Percentiles rank a stretch among this genome's conserved stretches.
These are phyloP conservation scores for Cercophora scortea DNA, from an alignment of 495 filamentous ascomycete species.

Conservation along the genomic window DNA sequence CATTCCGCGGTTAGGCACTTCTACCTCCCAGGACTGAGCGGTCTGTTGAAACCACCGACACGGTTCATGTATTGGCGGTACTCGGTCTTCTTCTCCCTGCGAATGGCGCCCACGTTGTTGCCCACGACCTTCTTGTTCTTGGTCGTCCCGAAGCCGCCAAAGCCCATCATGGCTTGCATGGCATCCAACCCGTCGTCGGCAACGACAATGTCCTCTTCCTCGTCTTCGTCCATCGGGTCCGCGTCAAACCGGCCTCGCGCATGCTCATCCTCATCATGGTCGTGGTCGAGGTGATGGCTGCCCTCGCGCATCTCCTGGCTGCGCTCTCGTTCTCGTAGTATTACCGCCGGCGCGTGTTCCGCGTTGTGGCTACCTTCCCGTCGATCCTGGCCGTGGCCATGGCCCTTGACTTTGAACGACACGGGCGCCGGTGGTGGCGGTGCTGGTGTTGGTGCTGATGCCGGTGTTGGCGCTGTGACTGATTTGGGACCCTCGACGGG, in stretches of 20 bases:
- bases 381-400: slow-evolving; percentile 20
- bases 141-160: slow-evolving; percentile 74
- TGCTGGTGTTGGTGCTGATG: neutral
- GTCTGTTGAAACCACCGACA: slow-evolving; percentile 90
- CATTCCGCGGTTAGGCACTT: too few relatives aligned
- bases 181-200: slow-evolving; percentile 61
- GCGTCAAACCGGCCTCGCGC: slow-evolving; percentile 21
- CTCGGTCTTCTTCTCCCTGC: slow-evolving; percentile 92
- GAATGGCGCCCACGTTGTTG: slow-evolving; percentile 75
- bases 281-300: slow-evolving; percentile 2
- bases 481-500: slow-evolving; percentile 23
- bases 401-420: slow-evolving; percentile 28
- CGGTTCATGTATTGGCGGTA: slow-evolving; percentile 99
- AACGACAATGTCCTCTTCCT: slow-evolving; percentile 37
- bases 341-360: neutral
- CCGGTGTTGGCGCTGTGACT: slow-evolving; percentile 23
- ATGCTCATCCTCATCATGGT: slow-evolving; percentile 11
- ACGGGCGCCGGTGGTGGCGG: slow-evolving; percentile 9
- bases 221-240: slow-evolving; percentile 40
- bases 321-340: slow-evolving; percentile 2
- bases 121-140: slow-evolving; percentile 87
- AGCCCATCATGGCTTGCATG: slow-evolving; percentile 85
- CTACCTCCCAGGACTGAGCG: slow-evolving; percentile 46
- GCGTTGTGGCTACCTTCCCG: slow-evolving; percentile 30
- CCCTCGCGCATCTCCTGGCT: slow-evolving; percentile 1